Base-by-base conservation (phyloP, 331 rosid species). In the Malus hybrid region DNA sequence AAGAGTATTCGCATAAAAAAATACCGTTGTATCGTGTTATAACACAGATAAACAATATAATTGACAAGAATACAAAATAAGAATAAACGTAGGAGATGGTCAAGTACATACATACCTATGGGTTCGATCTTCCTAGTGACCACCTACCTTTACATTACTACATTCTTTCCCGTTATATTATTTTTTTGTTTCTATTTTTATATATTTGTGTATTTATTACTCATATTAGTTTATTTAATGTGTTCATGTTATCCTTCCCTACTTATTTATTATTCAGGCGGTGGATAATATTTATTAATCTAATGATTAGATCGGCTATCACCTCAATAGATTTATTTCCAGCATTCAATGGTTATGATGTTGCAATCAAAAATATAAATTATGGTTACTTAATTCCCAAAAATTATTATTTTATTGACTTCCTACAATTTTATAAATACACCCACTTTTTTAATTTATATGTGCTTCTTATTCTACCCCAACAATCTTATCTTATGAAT, bases 61-160 rank as follows among this genome's bases (percentile, higher is more conserved):
- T 42, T 42, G 14, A 3, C 48, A 10, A 57, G 29, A 75, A 83
- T 5, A 24, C 36, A 16, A 34, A 16, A 74, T 73, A 36, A 63
- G 28, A 46, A 19, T 61, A 68, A 68, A 66, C 61, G 79, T 81
- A 77, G 80, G 83, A 84, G 56, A 32, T 70, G 56, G 80, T 48
- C 24, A 28, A 68, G 10, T 55, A 69, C 63, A 70, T 33, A 39
- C 48, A 71, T 83, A 55, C 71, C 73, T 65, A 52, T 18, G 5
- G 48, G 48, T 10, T 42, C 5, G 3, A 42, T 10, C 48, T 10
- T 10, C 48, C 48, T 3, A 10, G 14, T 3, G 48, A 10, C 48
- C 14, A 50, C 57, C 33, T 3, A 14, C 34, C 29, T 57, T 15
- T 20, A 67, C 74, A 67, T 55, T 34, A 22, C 28, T 24, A 48